These are phyloP conservation scores for Fraxinus americana DNA, from an alignment of 257 asterid species.

Conservation along the genomic window DNA sequence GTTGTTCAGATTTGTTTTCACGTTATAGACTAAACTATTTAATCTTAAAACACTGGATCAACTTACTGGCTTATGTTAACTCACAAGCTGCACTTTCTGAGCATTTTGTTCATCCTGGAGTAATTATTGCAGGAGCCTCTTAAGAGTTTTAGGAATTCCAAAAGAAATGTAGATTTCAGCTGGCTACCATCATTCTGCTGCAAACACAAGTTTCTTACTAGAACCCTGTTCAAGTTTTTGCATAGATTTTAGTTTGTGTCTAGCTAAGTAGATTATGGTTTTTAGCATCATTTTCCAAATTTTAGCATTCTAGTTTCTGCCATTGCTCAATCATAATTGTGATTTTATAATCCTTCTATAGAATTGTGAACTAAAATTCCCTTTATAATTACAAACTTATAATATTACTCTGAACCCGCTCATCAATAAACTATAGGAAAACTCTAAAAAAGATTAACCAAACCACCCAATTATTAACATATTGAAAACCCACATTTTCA, in stretches of 20 bases:
- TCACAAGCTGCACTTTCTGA: constrained; percentile 5
- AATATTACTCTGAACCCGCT: background rate
- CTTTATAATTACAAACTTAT: background rate
- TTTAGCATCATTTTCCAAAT: constrained; percentile 4
- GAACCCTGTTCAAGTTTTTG: background rate
- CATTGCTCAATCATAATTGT: background rate
- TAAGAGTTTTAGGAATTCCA: constrained; percentile 61
- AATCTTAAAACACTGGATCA: constrained; percentile 15
- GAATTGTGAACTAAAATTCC: background rate
- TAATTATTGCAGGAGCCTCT: constrained; percentile 64
- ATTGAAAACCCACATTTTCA: no score
- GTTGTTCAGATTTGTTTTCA: background rate
- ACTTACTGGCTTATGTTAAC: constrained; percentile 2
- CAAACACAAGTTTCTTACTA: constrained; percentile 69
- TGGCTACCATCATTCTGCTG: constrained; percentile 96
- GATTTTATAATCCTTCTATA: background rate
- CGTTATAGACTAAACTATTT: background rate
- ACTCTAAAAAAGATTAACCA: no score
- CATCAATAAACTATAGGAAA: no score
- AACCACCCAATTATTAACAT: no score
- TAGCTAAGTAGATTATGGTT: constrained; percentile 4
- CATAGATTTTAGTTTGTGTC: background rate
- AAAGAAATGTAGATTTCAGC: constrained; percentile 68
- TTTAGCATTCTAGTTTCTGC: constrained; percentile 3
- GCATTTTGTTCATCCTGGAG: constrained; percentile 24